A percentile compares a stretch with the other conserved stretches of the same genome.
Evolutionary conservation across 805 yeast species (phyloP).

Genomic region (Spathaspora sp.): DNA sequence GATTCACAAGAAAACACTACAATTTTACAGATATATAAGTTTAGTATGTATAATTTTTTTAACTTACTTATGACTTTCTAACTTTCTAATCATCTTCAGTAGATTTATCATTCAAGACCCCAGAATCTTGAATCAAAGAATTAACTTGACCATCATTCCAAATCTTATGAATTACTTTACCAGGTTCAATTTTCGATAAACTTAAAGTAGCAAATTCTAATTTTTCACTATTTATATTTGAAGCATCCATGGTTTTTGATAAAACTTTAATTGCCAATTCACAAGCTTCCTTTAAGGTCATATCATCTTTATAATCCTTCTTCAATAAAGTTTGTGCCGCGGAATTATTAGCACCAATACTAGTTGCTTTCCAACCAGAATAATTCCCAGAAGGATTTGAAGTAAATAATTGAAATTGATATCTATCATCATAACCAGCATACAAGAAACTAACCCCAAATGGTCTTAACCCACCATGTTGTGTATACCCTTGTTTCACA

Average conservation of each 20-base stretch:
- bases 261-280: slow-evolving; percentile 87
- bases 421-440: slow-evolving; percentile 91
- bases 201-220: slow-evolving; percentile 83
- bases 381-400: slow-evolving; percentile 97
- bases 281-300: slow-evolving; percentile 70
- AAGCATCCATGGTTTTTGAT: slow-evolving; percentile 89
- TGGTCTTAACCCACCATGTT: slow-evolving; percentile 97
- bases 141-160: slow-evolving; percentile 83
- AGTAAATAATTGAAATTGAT: slow-evolving; percentile 88
- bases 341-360: slow-evolving; percentile 93
- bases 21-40: background rate
- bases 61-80: background rate
- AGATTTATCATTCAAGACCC: slow-evolving; percentile 49
- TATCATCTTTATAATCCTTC: slow-evolving; percentile 88
- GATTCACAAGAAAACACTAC: background rate
- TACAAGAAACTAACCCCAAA: slow-evolving; percentile 95
- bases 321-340: slow-evolving; percentile 95
- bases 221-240: slow-evolving; percentile 82
- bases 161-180: slow-evolving; percentile 61
- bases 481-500: slow-evolving; percentile 96
- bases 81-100: slow-evolving; percentile 23
- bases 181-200: slow-evolving; percentile 44
- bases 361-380: slow-evolving; percentile 97
- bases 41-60: background rate
- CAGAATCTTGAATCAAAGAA: slow-evolving; percentile 63